Evolutionary conservation across 2,329 filamentous ascomycete species (phyloP).

Genomic region (Aspergillus thermomutatus): DNA sequence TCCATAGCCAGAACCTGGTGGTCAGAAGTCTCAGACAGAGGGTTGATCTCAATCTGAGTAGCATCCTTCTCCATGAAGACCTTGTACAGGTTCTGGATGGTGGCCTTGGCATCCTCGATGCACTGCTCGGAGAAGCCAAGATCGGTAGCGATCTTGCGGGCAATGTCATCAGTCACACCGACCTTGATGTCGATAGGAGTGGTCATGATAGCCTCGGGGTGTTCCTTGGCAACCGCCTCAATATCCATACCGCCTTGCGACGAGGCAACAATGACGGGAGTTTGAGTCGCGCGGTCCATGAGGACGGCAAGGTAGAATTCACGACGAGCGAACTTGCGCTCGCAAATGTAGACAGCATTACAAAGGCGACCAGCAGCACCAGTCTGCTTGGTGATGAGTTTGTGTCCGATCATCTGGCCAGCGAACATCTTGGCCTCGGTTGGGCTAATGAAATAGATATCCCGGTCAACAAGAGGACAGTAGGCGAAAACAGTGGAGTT

Average conservation of each 20-base stretch:
- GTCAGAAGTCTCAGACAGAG: slow-evolving; percentile 94
- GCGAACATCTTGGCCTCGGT: slow-evolving; percentile 96
- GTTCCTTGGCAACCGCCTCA: slow-evolving; percentile 97
- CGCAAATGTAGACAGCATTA: slow-evolving; percentile 97
- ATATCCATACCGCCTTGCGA: slow-evolving; percentile 99
- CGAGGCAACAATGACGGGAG: slow-evolving; percentile 93
- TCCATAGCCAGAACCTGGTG: slow-evolving; percentile 99
- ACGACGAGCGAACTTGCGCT: slow-evolving; percentile 98
- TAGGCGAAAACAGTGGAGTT: slow-evolving; percentile 1
- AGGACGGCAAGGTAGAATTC: slow-evolving; percentile 99
- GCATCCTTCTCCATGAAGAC: slow-evolving; percentile 98
- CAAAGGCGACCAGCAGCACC: slow-evolving; percentile 89
- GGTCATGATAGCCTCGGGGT: slow-evolving; percentile 90
- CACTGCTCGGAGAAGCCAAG: slow-evolving; percentile 98
- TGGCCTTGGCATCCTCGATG: slow-evolving; percentile 90
- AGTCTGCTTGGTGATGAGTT: slow-evolving; percentile 99
- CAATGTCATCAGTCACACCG: slow-evolving; percentile 94
- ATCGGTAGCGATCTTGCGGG: slow-evolving; percentile 80
- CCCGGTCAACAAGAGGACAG: slow-evolving; percentile 6
- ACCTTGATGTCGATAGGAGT: slow-evolving; percentile 90
- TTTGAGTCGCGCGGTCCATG: slow-evolving; percentile 91
- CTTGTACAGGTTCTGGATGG: slow-evolving; percentile 98
- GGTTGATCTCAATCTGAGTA: slow-evolving; percentile 99
- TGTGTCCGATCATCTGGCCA: slow-evolving; percentile 99
- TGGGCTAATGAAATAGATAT: slow-evolving; percentile 49